Evolutionary conservation across 108 stramenopile genomes (phyloP).

Genomic region (Nitzschia sp.): DNA sequence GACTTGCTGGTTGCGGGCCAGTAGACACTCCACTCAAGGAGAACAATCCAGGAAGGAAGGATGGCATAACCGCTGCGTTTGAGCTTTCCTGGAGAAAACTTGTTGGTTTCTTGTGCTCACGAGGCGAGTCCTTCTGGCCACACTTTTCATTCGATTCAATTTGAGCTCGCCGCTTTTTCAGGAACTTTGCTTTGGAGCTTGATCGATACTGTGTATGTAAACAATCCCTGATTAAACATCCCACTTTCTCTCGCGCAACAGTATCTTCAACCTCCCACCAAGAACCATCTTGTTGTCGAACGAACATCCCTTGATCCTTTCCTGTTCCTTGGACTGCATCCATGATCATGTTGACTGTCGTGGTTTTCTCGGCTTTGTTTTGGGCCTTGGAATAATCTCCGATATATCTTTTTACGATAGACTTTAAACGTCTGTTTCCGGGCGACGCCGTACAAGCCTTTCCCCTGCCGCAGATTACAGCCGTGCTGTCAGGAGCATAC

Average conservation of each 20-base stretch:
- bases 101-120: no score
- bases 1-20: no score
- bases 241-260: slow-evolving; percentile 21
- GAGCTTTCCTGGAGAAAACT: no score
- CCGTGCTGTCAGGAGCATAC: neutral
- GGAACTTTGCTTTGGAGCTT: slow-evolving; percentile 22
- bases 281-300: slow-evolving; percentile 11
- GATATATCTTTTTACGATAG: slow-evolving; percentile 7
- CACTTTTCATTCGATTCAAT: neutral
- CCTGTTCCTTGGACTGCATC: neutral
- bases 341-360: slow-evolving; percentile 16
- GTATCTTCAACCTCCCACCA: slow-evolving; percentile 28
- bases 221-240: slow-evolving; percentile 23
- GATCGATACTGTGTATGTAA: slow-evolving; percentile 21
- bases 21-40: no score
- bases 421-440: slow-evolving; percentile 15
- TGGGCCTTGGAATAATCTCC: slow-evolving; percentile 3
- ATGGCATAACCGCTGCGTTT: no score
- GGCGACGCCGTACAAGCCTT: slow-evolving; percentile 3
- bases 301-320: slow-evolving; percentile 1
- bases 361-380: slow-evolving; percentile 22
- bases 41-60: no score
- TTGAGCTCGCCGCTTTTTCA: neutral
- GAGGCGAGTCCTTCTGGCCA: neutral
- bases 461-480: slow-evolving; percentile 23